These are phyloP conservation scores for Zelopaecilomyces penicillatus DNA, from an alignment of 2,329 filamentous ascomycete genomes.

Conservation along the genomic window DNA sequence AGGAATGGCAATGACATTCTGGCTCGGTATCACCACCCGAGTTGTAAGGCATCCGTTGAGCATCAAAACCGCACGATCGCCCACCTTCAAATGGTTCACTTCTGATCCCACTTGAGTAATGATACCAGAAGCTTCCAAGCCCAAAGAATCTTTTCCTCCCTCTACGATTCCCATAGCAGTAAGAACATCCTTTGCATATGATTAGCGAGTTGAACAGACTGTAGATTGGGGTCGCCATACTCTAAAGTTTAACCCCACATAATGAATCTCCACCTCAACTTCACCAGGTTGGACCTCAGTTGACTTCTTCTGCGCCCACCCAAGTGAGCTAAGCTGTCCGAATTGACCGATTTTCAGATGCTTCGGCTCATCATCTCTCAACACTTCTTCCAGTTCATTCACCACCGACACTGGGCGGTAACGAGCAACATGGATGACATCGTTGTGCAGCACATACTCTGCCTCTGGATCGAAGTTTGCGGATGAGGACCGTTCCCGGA, in stretches of 20 bases:
- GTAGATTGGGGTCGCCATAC: too few relatives aligned
- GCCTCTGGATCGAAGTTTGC: conserved; percentile 15
- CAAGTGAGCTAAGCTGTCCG: conserved; percentile 14
- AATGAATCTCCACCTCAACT: conserved; percentile 25
- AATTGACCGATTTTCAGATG: conserved; percentile 7
- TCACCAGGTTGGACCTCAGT: conserved; percentile 11
- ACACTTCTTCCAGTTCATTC: conserved; percentile 10
- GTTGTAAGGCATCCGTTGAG: conserved; percentile 2
- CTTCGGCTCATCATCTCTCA: conserved; percentile 1
- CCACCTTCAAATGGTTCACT: conserved; percentile 15
- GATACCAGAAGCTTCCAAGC: conserved; percentile 22
- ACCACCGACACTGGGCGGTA: conserved; percentile 18
- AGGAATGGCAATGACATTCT: conserved; percentile 17
- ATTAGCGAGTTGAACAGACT: too few relatives aligned
- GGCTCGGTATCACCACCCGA: neutral
- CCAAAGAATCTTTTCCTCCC: conserved; percentile 11
- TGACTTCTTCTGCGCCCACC: conserved; percentile 10
- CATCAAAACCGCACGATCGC: conserved; percentile 24
- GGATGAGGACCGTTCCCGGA: neutral
- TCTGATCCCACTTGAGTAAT: conserved; percentile 10
- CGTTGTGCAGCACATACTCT: conserved; percentile 23
- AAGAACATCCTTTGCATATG: conserved; percentile 9
- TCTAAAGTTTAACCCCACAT: conserved; percentile 11
- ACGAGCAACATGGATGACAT: conserved; percentile 18
- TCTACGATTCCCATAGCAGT: conserved; percentile 4